Evolutionary conservation across 1,284 basidiomycete genomes (phyloP).

Genomic region (Cutaneotrichosporon cutaneum): DNA sequence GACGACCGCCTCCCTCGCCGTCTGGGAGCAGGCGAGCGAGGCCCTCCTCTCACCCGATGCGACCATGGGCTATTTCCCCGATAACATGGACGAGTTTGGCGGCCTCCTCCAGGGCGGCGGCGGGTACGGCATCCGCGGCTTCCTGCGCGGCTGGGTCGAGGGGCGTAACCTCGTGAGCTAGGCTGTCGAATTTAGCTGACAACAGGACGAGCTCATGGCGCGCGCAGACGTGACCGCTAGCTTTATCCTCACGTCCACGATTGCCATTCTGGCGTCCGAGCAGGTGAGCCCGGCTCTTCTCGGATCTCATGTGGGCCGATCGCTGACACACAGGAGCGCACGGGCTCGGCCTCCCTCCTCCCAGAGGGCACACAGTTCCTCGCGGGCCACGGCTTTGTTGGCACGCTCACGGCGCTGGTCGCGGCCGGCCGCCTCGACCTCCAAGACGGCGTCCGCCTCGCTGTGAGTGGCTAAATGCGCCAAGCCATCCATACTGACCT

Average conservation of each 20-base stretch:
- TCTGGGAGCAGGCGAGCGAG: slow-evolving; percentile 51
- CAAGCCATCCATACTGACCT: background rate
- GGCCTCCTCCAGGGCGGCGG: slow-evolving; percentile 31
- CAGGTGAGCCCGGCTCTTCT: slow-evolving; percentile 33
- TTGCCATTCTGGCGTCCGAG: slow-evolving; percentile 49
- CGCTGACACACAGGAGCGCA: slow-evolving; percentile 31
- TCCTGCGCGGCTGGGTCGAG: slow-evolving; percentile 51
- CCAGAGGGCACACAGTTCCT: slow-evolving; percentile 46
- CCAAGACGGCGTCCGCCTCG: slow-evolving; percentile 45
- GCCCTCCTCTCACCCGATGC: slow-evolving; percentile 46
- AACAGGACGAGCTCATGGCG: slow-evolving; percentile 49
- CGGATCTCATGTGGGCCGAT: background rate
- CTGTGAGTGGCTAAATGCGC: slow-evolving; percentile 12
- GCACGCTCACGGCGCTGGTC: slow-evolving; percentile 49
- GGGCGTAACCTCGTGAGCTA: slow-evolving; percentile 42
- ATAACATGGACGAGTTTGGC: slow-evolving; percentile 45
- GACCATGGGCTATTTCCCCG: slow-evolving; percentile 46
- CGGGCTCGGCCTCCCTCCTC: slow-evolving; percentile 34
- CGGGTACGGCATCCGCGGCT: slow-evolving; percentile 36
- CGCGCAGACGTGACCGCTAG: slow-evolving; percentile 49
- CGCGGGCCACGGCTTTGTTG: slow-evolving; percentile 52
- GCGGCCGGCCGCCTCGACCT: slow-evolving; percentile 48
- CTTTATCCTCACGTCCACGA: slow-evolving; percentile 50
- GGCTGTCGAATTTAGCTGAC: slow-evolving; percentile 14
- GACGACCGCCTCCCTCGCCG: slow-evolving; percentile 42